Evolutionary conservation across 129 eudicot genomes (phyloP), one percentile per base, ranked within the genome.

Genomic region (Tagetes erecta): DNA sequence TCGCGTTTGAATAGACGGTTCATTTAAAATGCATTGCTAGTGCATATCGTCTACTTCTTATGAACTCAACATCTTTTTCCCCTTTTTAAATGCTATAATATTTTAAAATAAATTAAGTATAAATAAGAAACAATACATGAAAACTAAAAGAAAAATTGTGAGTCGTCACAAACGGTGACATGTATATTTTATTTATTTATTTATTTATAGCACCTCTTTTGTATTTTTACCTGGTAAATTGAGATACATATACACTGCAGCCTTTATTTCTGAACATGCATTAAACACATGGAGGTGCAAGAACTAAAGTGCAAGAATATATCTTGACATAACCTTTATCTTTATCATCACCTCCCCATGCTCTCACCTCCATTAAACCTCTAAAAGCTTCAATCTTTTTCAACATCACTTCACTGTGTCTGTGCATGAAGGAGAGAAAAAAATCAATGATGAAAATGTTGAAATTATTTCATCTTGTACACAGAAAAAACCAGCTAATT

Each of bases 201-300:
- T 20, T 20, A 20, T 20, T 20, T 20, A 20, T 20, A 20, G 27
- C 27, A 20, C 27, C 27, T 20, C 60, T 6, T 55, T 44, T 79
- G 30, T 79, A 42, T 79, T 77, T 64, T 70, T 65, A 31, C 59
- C 72, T 27, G 31, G 75, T 38, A 58, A 56, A 57, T 76, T 40
- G 49, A 66, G 68, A 68, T 68, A 77, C 68, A 77, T 44, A 79
- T 64, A 35, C 52, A 31, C 41, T 79, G 82, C 82, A 79, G 78
- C 68, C 41, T 79, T 79, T 20, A 20, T 20, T 20, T 79, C 42
- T 55, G 74, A 33, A 65, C 60, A 72, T 79, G 78, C 83, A 79
- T 79, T 72, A 79, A 79, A 79, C 77, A 78, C 35, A 53, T 65
- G 83, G 65, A 79, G 73, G 69, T 79, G 68, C 63, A 39, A 41